A percentile compares a stretch with the other conserved stretches of the same genome.
These are phyloP conservation scores for Calonectria fujianensis DNA, from an alignment of 2,329 filamentous ascomycete species.

Conservation along the genomic window DNA sequence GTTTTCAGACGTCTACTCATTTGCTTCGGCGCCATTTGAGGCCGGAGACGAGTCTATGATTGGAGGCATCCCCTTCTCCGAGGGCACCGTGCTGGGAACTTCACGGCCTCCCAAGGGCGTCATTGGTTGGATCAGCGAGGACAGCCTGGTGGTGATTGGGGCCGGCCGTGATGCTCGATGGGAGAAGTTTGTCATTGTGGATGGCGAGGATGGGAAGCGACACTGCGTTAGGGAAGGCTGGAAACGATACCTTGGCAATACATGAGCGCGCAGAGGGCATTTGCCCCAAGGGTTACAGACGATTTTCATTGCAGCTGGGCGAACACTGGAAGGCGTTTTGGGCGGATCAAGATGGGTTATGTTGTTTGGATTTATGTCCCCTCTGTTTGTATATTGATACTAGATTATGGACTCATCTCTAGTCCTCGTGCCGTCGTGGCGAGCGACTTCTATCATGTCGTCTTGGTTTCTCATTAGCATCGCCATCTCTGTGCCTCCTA, in stretches of 20 bases:
- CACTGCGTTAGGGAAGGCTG: slow-evolving; percentile 84
- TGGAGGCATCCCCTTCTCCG: slow-evolving; percentile 65
- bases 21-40: slow-evolving; percentile 87
- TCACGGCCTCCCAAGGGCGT: slow-evolving; percentile 84
- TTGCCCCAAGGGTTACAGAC: neutral
- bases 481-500: slow-evolving; percentile 55
- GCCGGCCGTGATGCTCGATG: slow-evolving; percentile 88
- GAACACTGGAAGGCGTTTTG: slow-evolving; percentile 51
- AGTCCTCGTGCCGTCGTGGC: slow-evolving; percentile 58
- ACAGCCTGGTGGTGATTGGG: slow-evolving; percentile 84
- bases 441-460: slow-evolving; percentile 67
- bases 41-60: slow-evolving; percentile 82
- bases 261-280: slow-evolving; percentile 49
- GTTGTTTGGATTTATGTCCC: slow-evolving; percentile 39
- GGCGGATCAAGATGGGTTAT: slow-evolving; percentile 45
- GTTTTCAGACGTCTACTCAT: slow-evolving; percentile 93
- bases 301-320: slow-evolving; percentile 41
- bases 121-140: slow-evolving; percentile 88
- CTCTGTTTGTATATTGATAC: slow-evolving; percentile 40
- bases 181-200: slow-evolving; percentile 88
- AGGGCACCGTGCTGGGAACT: slow-evolving; percentile 69
- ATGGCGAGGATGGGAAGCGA: slow-evolving; percentile 80
- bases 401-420: slow-evolving; percentile 51
- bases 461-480: slow-evolving; percentile 50
- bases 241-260: slow-evolving; percentile 82